phyloP scores from a whole-genome alignment of 2,329 filamentous ascomycete genomes.

The Dothideomycetes sp. region DNA sequence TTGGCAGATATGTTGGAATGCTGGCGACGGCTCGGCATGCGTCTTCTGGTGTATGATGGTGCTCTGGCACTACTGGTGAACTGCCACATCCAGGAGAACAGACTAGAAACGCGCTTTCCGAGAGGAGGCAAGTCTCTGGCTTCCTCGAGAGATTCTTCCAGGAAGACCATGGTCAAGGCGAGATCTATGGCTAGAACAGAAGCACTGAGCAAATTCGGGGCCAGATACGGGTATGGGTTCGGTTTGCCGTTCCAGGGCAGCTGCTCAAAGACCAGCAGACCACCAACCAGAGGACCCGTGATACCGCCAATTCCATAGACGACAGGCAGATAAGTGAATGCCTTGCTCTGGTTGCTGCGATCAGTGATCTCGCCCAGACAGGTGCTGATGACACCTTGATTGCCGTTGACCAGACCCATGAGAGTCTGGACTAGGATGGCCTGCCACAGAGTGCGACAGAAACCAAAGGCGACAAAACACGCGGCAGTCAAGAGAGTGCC shows the following conservation, averaged over 20 bases:
- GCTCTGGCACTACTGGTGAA: slow-evolving; percentile 47
- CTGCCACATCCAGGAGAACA: slow-evolving; percentile 63
- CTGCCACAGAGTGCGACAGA: slow-evolving; percentile 75
- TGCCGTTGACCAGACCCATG: slow-evolving; percentile 92
- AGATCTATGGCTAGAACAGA: slow-evolving; percentile 63
- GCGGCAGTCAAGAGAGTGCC: slow-evolving; percentile 74
- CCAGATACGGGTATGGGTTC: slow-evolving; percentile 68
- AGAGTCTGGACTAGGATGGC: slow-evolving; percentile 74
- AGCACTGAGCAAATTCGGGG: slow-evolving; percentile 73
- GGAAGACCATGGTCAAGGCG: slow-evolving; percentile 63
- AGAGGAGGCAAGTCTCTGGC: slow-evolving; percentile 53
- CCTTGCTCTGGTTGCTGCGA: slow-evolving; percentile 83
- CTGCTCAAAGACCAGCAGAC: slow-evolving; percentile 61
- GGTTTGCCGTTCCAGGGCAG: slow-evolving; percentile 45
- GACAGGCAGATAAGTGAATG: slow-evolving; percentile 89
- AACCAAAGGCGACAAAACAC: slow-evolving; percentile 80
- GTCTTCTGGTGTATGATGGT: slow-evolving; percentile 49
- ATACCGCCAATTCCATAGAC: slow-evolving; percentile 95
- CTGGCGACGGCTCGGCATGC: slow-evolving; percentile 1
- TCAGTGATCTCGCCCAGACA: slow-evolving; percentile 93
- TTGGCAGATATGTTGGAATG: slow-evolving; percentile 16
- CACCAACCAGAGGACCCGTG: slow-evolving; percentile 84
- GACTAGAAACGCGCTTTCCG: slow-evolving; percentile 46
- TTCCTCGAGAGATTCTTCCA: slow-evolving; percentile 76
- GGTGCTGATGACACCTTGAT: slow-evolving; percentile 87